Evolutionary conservation across 192 early-diverging fungal species (phyloP).

Genomic region (Spizellomyces sp.): DNA sequence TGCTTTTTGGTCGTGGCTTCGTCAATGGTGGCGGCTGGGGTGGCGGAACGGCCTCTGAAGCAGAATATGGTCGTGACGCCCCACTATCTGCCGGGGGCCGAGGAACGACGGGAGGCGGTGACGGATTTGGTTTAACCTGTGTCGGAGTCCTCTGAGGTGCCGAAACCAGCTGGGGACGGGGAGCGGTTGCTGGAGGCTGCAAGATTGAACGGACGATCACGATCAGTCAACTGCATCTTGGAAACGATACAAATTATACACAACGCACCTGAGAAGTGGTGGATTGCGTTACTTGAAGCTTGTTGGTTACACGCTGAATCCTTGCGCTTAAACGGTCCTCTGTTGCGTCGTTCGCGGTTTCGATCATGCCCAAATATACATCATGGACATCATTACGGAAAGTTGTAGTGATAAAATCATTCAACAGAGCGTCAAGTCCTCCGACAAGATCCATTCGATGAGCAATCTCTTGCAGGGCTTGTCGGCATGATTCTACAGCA

Average conservation of each 20-base stretch:
- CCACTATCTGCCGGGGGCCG: background rate
- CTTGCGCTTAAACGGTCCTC: constrained; percentile 10
- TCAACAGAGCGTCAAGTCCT: constrained; percentile 13
- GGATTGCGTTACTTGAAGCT: background rate
- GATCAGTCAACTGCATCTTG: too few relatives aligned
- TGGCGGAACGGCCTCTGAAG: background rate
- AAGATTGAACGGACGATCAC: too few relatives aligned
- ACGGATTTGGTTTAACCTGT: background rate
- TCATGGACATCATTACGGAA: constrained; percentile 9
- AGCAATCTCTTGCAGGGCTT: background rate
- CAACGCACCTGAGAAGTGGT: background rate
- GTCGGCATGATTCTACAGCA: constrained; percentile 6
- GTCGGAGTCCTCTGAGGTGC: constrained; percentile 4
- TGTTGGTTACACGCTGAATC: background rate
- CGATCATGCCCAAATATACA: constrained; percentile 20
- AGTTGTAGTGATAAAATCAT: constrained; percentile 15
- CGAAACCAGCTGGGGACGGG: background rate
- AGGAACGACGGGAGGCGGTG: background rate
- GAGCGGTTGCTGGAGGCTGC: too few relatives aligned
- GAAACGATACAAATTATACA: too few relatives aligned
- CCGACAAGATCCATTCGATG: constrained; percentile 9
- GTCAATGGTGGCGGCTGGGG: background rate
- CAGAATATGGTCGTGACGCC: background rate
- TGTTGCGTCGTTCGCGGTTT: constrained; percentile 6
- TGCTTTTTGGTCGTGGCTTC: constrained; percentile 28